These are phyloP conservation scores for carrot (Daucus carota) DNA, from an alignment of 129 eudicot genomes.

Conservation along the genomic window DNA sequence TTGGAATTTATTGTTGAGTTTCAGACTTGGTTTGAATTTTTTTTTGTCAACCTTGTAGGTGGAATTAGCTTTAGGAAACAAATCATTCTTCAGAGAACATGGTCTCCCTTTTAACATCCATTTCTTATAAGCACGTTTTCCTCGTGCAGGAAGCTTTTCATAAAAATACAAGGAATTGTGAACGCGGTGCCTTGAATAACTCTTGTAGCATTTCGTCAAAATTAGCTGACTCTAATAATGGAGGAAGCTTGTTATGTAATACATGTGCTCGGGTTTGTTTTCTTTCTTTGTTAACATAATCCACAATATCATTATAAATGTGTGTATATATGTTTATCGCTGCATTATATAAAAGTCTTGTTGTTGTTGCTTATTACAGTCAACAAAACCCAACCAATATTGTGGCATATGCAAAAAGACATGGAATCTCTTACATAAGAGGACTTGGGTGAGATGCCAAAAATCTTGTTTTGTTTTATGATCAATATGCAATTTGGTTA, in stretches of 20 bases:
- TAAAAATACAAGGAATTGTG: constrained; percentile 52
- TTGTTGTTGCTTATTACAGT: constrained; percentile 29
- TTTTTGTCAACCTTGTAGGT: background rate
- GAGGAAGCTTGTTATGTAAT: constrained; percentile 50
- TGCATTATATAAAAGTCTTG: background rate
- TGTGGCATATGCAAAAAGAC: constrained; percentile 91
- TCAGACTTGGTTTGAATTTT: background rate
- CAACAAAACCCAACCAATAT: constrained; percentile 52
- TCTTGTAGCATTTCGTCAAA: constrained; percentile 35
- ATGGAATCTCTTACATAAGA: constrained; percentile 59
- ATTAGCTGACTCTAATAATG: constrained; percentile 30
- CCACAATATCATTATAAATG: background rate
- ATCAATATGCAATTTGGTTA: background rate
- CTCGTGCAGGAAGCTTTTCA: constrained; percentile 35
- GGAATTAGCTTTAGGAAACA: background rate
- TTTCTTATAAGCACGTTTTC: constrained; percentile 3
- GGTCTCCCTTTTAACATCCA: background rate
- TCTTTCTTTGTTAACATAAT: constrained; percentile 16
- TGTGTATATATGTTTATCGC: background rate
- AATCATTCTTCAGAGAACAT: background rate
- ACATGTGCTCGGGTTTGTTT: constrained; percentile 75
- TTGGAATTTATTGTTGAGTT: background rate
- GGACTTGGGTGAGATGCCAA: constrained; percentile 58
- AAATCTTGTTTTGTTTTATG: background rate
- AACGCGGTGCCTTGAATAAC: constrained; percentile 59